Evolutionary conservation across 2,329 filamentous ascomycete species (phyloP).

Genomic region (Diaporthe amygdali): DNA sequence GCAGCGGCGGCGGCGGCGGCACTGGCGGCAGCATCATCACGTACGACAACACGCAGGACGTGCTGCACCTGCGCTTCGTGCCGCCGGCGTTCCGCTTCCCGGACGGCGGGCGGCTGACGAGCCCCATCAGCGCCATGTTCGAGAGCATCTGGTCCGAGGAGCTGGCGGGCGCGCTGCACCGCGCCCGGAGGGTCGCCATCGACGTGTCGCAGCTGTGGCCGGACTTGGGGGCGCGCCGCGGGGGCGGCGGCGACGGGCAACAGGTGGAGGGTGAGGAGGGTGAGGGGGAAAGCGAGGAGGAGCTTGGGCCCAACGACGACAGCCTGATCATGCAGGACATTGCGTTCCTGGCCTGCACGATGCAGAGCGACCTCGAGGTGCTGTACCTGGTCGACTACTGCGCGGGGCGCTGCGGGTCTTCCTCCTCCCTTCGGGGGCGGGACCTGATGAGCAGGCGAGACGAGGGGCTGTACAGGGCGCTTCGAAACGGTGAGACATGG

Average conservation of each 20-base stretch:
- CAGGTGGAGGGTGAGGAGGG: background rate
- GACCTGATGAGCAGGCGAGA: conserved; percentile 27
- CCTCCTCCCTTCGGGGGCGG: background rate
- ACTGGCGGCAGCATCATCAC: background rate
- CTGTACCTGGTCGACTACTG: conserved; percentile 27
- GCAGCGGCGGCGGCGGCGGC: background rate
- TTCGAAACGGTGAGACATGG: conserved; percentile 27
- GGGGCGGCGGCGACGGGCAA: background rate
- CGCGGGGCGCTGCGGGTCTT: background rate
- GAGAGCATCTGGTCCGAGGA: conserved; percentile 22
- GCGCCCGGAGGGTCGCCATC: conserved; percentile 25
- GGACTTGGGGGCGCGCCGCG: background rate
- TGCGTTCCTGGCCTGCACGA: conserved; percentile 24
- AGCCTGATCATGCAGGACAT: conserved; percentile 23
- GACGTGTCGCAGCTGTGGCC: conserved; percentile 25
- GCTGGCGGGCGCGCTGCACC: conserved; percentile 18
- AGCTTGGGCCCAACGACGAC: background rate
- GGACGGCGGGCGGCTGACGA: background rate
- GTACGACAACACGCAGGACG: conserved; percentile 24
- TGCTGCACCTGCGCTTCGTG: conserved; percentile 24
- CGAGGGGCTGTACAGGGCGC: conserved; percentile 28
- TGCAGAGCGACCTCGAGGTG: conserved; percentile 27
- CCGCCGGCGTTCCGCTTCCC: background rate
- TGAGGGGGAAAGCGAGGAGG: background rate
- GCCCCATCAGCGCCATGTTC: conserved; percentile 21